Evolutionary conservation across 225 moss, liverwort and hornwort species (phyloP), one percentile per base, ranked within the genome.

Genomic region (Antitrichia curtipendula): DNA sequence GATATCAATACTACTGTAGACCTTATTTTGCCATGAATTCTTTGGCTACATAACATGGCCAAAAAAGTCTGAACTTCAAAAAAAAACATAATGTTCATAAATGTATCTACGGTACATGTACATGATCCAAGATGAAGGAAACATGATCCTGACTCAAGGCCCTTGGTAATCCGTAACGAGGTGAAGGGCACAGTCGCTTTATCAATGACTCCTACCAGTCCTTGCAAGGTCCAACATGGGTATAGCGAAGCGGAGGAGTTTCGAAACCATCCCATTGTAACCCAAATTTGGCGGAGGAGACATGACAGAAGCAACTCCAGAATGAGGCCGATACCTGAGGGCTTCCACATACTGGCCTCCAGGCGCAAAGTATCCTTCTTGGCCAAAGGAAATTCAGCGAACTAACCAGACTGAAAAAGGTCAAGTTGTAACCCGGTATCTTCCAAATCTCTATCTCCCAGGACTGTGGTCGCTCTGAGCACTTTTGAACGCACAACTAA

Each of bases 31-130:
- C 47, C 61, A 81, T 74, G 70, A 87, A 75, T 61, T 86, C 84
- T 84, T 86, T 32, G 82, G 70, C 91, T 89, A 80, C 53, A 54
- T 53, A 53, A 32, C 84, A 74, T 83, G 89, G 72, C 78, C 29
- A 28, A 75, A 82, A 87, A 78, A 66, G 47, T n/a, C 87, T 68
- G 70, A 81, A 88, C 86, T 90, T 22, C 68, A 82, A 82, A 86
- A 70, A n/a, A 10, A 65, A 52, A 77, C 80, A 84, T 84, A 71
- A 86, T 92, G 88, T 90, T 90, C 88, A 86, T 92, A 92, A 90
- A 90, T 92, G 92, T 88, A 88, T 90, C 86, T 88, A 88, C 92
- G 88, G 90, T 92, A 92, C 88, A 90, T 90, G 88, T 92, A 92
- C 92, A 92, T 90, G 81, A 90, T 86, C 83, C 88, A 88, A 92